A percentile compares a stretch with the other conserved stretches of the same genome.
Evolutionary conservation across 169 alveolate genomes (phyloP).

Genomic region (Sarcocystis neurona): DNA sequence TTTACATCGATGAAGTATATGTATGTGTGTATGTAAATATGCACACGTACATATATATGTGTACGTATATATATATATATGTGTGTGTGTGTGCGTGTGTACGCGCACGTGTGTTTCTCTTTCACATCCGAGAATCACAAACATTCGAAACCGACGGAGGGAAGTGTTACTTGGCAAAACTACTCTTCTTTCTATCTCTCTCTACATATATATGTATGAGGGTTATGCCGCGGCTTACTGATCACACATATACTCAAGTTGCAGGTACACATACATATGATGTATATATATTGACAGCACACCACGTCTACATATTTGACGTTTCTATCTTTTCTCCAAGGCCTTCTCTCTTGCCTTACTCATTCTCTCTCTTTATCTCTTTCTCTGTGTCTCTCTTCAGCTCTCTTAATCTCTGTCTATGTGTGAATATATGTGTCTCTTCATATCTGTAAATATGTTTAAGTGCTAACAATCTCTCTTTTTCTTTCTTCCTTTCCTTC

Average conservation of each 20-base stretch:
- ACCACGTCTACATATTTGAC: neutral
- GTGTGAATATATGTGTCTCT: neutral
- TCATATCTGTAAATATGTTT: neutral
- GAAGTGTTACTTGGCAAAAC: neutral
- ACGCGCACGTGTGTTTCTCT: neutral
- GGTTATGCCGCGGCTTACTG: slow-evolving; percentile 78
- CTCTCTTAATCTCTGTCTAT: neutral
- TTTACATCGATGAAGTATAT: neutral
- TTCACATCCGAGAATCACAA: neutral
- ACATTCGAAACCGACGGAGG: neutral
- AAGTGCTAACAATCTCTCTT: neutral
- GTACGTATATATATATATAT: slow-evolving; percentile 3
- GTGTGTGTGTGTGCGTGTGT: neutral
- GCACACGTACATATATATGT: slow-evolving; percentile 8
- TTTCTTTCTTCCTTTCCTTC: neutral
- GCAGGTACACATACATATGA: neutral
- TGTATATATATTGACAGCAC: neutral
- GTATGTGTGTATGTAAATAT: slow-evolving; percentile 13
- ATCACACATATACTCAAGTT: slow-evolving; percentile 79
- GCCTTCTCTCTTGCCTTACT: neutral
- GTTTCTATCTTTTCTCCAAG: neutral
- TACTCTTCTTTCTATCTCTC: neutral
- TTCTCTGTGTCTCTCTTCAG: neutral
- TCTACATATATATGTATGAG: neutral
- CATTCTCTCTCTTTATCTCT: neutral